These are phyloP conservation scores for Fusarium irregulare DNA, from an alignment of 2,329 filamentous ascomycete genomes.

Conservation along the genomic window DNA sequence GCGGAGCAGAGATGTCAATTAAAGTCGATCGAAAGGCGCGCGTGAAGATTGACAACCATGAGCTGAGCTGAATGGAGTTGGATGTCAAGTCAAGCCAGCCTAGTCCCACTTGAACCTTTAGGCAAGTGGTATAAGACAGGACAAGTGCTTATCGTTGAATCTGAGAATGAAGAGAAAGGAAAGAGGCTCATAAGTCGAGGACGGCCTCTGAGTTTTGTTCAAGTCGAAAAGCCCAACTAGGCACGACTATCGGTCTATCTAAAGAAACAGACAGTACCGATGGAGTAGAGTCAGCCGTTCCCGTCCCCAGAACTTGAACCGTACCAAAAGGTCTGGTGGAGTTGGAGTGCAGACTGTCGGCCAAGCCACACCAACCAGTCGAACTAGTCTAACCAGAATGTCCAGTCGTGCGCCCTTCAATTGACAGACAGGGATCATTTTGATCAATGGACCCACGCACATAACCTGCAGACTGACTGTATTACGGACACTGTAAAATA, in stretches of 20 bases:
- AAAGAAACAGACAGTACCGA: constrained; percentile 16
- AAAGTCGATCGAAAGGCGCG: constrained; percentile 42
- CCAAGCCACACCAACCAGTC: constrained; percentile 37
- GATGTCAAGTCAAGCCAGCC: constrained; percentile 5
- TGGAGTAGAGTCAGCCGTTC: constrained; percentile 30
- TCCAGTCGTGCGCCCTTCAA: constrained; percentile 46
- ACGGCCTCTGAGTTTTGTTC: constrained; percentile 44
- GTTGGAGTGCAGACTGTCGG: constrained; percentile 27
- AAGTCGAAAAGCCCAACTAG: constrained; percentile 24
- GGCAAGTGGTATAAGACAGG: constrained; percentile 16
- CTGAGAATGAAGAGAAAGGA: constrained; percentile 22
- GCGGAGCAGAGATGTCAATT: constrained; percentile 30
- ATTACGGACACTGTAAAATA: constrained; percentile 33
- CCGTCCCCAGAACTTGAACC: constrained; percentile 20
- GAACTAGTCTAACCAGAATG: constrained; percentile 42
- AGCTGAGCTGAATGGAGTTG: constrained; percentile 12
- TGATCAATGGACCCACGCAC: constrained; percentile 26
- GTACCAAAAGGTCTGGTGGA: constrained; percentile 23
- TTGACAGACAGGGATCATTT: constrained; percentile 45
- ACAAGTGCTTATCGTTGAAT: constrained; percentile 9
- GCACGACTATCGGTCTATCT: constrained; percentile 22
- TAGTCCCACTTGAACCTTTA: constrained; percentile 25
- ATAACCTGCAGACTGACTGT: constrained; percentile 24
- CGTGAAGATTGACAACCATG: constrained; percentile 27
- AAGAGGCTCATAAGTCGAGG: constrained; percentile 22